phyloP scores from a whole-genome alignment of 2,329 filamentous ascomycete genomes.

The Arthrinium puccinioides region DNA sequence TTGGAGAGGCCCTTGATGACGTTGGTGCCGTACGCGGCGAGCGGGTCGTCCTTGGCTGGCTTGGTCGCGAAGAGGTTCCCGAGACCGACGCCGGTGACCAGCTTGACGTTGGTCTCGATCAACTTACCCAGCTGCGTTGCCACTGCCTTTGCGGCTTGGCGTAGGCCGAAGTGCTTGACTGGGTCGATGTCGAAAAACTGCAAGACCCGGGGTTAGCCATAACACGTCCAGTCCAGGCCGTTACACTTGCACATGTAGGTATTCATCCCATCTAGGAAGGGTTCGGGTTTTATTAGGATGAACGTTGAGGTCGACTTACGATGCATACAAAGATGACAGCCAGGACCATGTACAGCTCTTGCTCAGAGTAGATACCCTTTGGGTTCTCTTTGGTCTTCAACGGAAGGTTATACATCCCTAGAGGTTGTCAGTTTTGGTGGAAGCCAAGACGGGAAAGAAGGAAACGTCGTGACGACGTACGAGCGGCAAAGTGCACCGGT shows the following conservation, averaged over 20 bases:
- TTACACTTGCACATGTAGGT: too few species aligned
- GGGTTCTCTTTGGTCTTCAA: constrained; percentile 56
- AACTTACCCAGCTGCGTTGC: constrained; percentile 51
- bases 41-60: constrained; percentile 40
- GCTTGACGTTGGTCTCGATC: constrained; percentile 59
- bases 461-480: constrained; percentile 11
- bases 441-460: neutral
- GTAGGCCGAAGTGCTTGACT: constrained; percentile 58
- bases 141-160: constrained; percentile 49
- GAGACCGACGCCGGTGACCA: constrained; percentile 36
- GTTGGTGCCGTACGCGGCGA: constrained; percentile 58
- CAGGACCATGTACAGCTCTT: constrained; percentile 55
- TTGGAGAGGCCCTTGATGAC: constrained; percentile 60
- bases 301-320: neutral
- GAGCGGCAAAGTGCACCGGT: constrained; percentile 56
- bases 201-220: neutral
- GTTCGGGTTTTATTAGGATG: too few species aligned
- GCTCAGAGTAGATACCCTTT: constrained; percentile 48
- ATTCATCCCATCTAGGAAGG: too few species aligned
- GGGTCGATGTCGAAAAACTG: constrained; percentile 58
- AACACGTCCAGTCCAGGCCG: too few species aligned
- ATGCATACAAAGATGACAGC: constrained; percentile 58
- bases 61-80: constrained; percentile 48
- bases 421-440: too few species aligned
- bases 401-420: constrained; percentile 53